Percentiles rank a stretch among this genome's conserved stretches.
phyloP scores from a whole-genome alignment of 2,329 filamentous ascomycete species.

The Trichoderma gracile region DNA sequence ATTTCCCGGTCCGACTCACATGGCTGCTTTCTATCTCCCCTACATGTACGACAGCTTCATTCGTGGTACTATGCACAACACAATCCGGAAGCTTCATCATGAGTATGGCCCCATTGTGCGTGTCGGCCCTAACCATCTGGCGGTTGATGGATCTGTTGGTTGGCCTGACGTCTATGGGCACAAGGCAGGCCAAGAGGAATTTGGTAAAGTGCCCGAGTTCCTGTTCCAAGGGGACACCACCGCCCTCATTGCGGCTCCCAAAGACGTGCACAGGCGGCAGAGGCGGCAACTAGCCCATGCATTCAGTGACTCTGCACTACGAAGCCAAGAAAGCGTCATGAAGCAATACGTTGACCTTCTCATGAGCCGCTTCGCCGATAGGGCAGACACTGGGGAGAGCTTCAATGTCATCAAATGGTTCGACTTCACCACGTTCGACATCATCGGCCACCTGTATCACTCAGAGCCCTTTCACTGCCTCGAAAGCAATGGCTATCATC shows the following conservation, averaged over 20 bases:
- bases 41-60: slow-evolving; percentile 29
- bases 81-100: slow-evolving; percentile 29
- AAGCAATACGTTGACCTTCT: slow-evolving; percentile 34
- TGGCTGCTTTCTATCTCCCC: slow-evolving; percentile 30
- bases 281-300: slow-evolving; percentile 34
- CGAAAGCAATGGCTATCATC: slow-evolving; percentile 34
- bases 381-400: slow-evolving; percentile 17
- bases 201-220: slow-evolving; percentile 6
- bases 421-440: slow-evolving; percentile 45
- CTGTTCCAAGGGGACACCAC: slow-evolving; percentile 26
- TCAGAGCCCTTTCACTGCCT: slow-evolving; percentile 45
- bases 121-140: slow-evolving; percentile 44
- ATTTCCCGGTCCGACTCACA: slow-evolving; percentile 34
- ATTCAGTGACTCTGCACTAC: slow-evolving; percentile 37
- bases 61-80: slow-evolving; percentile 30
- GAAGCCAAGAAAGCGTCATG: slow-evolving; percentile 36
- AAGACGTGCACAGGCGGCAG: slow-evolving; percentile 29
- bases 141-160: slow-evolving; percentile 36
- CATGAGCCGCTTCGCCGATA: slow-evolving; percentile 29
- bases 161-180: slow-evolving; percentile 42
- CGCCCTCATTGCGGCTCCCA: slow-evolving; percentile 27
- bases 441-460: slow-evolving; percentile 46
- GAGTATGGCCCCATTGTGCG: slow-evolving; percentile 43
- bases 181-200: slow-evolving; percentile 29
- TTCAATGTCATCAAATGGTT: slow-evolving; percentile 39